Base-by-base conservation (phyloP, 306 rosid species). In the Citrullus amarus region DNA sequence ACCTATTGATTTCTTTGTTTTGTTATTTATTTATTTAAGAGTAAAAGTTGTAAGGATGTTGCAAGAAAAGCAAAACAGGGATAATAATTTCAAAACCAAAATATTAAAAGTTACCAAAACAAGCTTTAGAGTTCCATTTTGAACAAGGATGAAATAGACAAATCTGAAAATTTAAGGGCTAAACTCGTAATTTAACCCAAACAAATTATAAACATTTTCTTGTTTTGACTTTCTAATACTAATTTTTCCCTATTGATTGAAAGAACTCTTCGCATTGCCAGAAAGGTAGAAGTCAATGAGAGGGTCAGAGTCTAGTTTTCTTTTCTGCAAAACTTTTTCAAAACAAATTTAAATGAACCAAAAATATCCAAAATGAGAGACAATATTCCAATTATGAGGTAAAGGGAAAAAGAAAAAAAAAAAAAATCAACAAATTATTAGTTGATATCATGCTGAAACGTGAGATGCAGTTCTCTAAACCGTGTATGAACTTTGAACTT, bases 401-500 rank as follows among this genome's bases (percentile, higher is more conserved):
- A 2, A 20, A 5, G 18, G 22, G 22, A 22, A 22, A 22, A 22
- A 22, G 22, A 22, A 22, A 22, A 0, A 22, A 10, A 16, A 53
- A 69, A 69, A 41, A 43, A 69, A 43, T 17, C 1, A 66, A 66
- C 73, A 66, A 66, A 66, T 69, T 17, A 70, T 70, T 44, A 70
- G 76, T 15, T 20, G 55, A 55, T 57, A 58, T 38, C 63, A 60
- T 77, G 80, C 57, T 44, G 56, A 57, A 77, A 77, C 80, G 80
- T 77, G 80, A 61, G 59, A 61, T 58, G 80, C 80, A 77, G 43
- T 77, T 13, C 43, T 25, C 8, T 13, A 0, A 55, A 69, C 75
- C 51, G 70, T 34, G 79, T 77, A 9, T 39, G 36, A 44, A 43
- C 34, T 59, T 77, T 58, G 57, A 53, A 30, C 41, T 14, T 77